Base-by-base conservation (phyloP, 441 rosid genomes). In the Francoa sonchifolia region DNA sequence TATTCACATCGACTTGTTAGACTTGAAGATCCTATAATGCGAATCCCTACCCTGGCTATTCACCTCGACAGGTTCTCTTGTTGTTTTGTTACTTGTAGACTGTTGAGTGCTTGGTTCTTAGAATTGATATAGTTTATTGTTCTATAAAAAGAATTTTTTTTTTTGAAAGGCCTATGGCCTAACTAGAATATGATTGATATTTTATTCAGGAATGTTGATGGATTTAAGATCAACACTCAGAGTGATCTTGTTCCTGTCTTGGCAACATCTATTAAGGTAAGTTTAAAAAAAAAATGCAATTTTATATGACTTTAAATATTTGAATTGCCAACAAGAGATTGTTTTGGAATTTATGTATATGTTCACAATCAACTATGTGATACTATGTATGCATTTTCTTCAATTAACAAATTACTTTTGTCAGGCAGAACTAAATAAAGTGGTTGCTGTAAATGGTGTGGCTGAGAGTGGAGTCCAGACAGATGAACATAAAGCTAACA, bases 141-240 rank as follows among this genome's bases (percentile, higher is more conserved):
- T n/a, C n/a, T n/a, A n/a, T n/a, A n/a, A n/a, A n/a, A n/a, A n/a
- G n/a, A n/a, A n/a, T n/a, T n/a, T n/a, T n/a, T n/a, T n/a, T n/a
- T n/a, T n/a, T n/a, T n/a, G n/a, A n/a, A n/a, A n/a, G n/a, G n/a
- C n/a, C n/a, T n/a, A 21, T 2, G 6, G 25, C 2, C 25, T 21
- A 21, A n/a, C n/a, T n/a, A 21, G 25, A 21, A 21, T 21, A 21
- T 21, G 25, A 21, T 21, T 21, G 2, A 21, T 21, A 21, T 21
- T 44, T 6, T 47, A 63, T 38, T 57, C 70, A 90, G 99, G 73
- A 67, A 54, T 47, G 86, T 83, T 55, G 96, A 92, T 57, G 99
- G 99, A 45, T 92, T 86, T 66, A 86, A 80, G 73, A 76, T 79
- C 58, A 92, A 92, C 72, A 77, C 88, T 5, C 92, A 86, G 73